Evolutionary conservation across 257 asterid species (phyloP).

Genomic region (Primulina tabacum): DNA sequence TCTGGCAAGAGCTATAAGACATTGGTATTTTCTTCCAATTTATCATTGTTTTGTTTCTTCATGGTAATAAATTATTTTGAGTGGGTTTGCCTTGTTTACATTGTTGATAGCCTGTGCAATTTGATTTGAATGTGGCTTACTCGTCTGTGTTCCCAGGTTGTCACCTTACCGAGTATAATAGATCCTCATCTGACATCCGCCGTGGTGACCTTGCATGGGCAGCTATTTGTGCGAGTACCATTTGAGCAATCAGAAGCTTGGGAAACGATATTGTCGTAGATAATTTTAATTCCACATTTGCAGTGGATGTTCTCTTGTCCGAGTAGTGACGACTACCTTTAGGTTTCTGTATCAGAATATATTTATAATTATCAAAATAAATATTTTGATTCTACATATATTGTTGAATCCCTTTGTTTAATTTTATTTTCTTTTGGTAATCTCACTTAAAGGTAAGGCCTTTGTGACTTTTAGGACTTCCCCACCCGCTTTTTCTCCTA

Average conservation of each 20-base stretch:
- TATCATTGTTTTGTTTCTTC: not conserved
- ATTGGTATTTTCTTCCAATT: not conserved
- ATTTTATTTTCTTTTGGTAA: no score
- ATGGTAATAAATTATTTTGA: not conserved
- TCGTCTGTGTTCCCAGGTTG: constrained; percentile 52
- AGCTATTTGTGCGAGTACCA: constrained; percentile 92
- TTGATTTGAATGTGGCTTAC: constrained; percentile 1
- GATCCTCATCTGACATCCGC: constrained; percentile 97
- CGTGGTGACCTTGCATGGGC: constrained; percentile 89
- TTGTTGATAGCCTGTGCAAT: not conserved
- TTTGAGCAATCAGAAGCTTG: constrained; percentile 62
- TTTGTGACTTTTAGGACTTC: no score
- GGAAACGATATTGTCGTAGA: not conserved
- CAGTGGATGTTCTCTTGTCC: not conserved
- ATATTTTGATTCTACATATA: not conserved
- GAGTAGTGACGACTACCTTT: not conserved
- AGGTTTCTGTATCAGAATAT: not conserved
- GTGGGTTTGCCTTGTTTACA: not conserved
- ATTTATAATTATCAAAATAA: no score
- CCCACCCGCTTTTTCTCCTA: no score
- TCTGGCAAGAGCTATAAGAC: not conserved
- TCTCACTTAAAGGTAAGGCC: not conserved
- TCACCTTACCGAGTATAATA: constrained; percentile 82
- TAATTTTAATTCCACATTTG: not conserved
- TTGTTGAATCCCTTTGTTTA: not conserved